Conservation (phyloP, 768 basidiomycete genomes). For the Hysterangium stoloniferum region DNA sequence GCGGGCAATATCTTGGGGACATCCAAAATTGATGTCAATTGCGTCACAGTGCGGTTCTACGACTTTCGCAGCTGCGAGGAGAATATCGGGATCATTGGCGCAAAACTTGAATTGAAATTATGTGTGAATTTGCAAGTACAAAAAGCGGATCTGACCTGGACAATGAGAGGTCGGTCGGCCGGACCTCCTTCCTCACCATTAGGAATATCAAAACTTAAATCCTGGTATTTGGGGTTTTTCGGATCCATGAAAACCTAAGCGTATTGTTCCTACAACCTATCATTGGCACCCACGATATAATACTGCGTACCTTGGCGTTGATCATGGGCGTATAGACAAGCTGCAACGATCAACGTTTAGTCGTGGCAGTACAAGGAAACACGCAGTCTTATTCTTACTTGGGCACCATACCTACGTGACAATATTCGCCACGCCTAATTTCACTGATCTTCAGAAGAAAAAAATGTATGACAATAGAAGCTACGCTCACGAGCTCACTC, state of each 20-base stretch:
- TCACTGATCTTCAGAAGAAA: conserved; percentile 4
- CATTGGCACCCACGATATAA: too few relatives aligned
- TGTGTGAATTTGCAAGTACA: too few relatives aligned
- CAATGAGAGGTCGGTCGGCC: conserved; percentile 75
- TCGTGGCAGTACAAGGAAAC: conserved; percentile 2
- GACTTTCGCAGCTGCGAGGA: conserved; percentile 69
- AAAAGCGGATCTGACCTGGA: conserved; percentile 40
- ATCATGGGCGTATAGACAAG: conserved; percentile 98
- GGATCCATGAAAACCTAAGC: conserved; percentile 55
- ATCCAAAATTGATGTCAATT: conserved; percentile 88
- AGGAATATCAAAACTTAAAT: conserved; percentile 59
- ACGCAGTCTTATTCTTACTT: conserved; percentile 37
- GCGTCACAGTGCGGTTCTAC: conserved; percentile 83
- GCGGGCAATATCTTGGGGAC: conserved; percentile 92
- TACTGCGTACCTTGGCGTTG: conserved; percentile 65
- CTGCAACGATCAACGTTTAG: conserved; percentile 30
- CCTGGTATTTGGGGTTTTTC: conserved; percentile 45
- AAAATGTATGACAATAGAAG: not conserved
- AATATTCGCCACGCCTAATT: conserved; percentile 82
- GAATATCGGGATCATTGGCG: conserved; percentile 75
- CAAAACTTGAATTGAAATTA: conserved; percentile 52
- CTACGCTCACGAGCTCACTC: conserved; percentile 77
- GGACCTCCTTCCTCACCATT: conserved; percentile 77
- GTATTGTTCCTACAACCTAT: too few relatives aligned
- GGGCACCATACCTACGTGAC: conserved; percentile 73